These are phyloP conservation scores for Solanum ossicruentum DNA, from an alignment of 257 asterid genomes.

Conservation along the genomic window DNA sequence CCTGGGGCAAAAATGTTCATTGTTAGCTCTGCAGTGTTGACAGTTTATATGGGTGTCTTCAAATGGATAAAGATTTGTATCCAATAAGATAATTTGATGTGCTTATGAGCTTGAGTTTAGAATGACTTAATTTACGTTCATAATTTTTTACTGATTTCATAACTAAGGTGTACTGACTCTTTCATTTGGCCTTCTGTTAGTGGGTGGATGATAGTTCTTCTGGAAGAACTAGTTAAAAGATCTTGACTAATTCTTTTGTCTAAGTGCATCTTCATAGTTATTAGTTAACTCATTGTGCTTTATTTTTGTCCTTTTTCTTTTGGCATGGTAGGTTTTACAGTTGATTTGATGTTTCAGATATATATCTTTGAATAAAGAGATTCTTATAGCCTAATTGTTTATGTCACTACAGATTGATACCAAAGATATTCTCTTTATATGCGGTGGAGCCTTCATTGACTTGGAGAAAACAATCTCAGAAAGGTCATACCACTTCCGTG, in stretches of 20 bases:
- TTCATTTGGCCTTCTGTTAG: neutral
- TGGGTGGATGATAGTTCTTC: neutral
- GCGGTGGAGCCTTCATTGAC: constrained; percentile 98
- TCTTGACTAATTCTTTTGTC: neutral
- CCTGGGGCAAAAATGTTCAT: neutral
- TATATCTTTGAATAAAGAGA: neutral
- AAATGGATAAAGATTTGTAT: neutral
- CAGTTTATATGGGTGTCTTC: neutral
- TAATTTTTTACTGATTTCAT: neutral
- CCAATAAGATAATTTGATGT: neutral
- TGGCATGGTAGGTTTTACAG: neutral
- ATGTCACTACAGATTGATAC: constrained; percentile 69
- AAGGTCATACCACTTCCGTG: constrained; percentile 34
- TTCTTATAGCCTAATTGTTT: neutral
- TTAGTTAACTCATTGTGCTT: neutral
- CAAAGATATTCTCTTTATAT: constrained; percentile 91
- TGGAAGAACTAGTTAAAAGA: neutral
- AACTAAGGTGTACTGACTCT: neutral
- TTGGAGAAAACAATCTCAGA: constrained; percentile 96
- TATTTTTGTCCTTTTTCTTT: neutral
- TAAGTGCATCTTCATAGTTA: neutral
- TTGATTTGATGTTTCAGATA: neutral
- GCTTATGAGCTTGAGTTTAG: neutral
- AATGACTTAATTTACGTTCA: neutral
- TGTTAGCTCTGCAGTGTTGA: neutral